A percentile compares a stretch with the other conserved stretches of the same genome.
Evolutionary conservation across 1,139 yeast species (phyloP).

Genomic region (Saccharomyces hybrid): DNA sequence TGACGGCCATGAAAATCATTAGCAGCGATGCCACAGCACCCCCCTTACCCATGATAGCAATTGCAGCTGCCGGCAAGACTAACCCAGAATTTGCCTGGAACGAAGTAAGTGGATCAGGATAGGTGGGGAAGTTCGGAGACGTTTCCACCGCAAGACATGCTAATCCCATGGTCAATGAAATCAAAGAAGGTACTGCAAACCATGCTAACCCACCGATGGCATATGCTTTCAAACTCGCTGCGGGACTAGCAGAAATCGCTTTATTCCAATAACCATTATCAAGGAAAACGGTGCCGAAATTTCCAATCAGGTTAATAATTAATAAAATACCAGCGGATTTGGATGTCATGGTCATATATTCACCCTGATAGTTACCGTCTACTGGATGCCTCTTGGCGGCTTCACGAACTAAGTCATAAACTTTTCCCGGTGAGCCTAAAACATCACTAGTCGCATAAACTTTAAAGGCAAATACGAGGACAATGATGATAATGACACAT

Average conservation of each 20-base stretch:
- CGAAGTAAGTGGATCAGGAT: constrained; percentile 55
- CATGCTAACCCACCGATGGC: constrained; percentile 85
- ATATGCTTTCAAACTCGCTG: constrained; percentile 83
- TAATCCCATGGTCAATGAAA: constrained; percentile 78
- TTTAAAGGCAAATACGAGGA: constrained; percentile 54
- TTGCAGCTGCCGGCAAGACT: constrained; percentile 81
- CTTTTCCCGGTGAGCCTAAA: constrained; percentile 74
- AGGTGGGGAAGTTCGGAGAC: constrained; percentile 67
- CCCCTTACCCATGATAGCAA: constrained; percentile 73
- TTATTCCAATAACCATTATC: constrained; percentile 89
- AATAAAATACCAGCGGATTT: constrained; percentile 74
- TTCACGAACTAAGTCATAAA: constrained; percentile 61
- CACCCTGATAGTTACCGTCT: constrained; percentile 66
- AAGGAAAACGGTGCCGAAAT: constrained; percentile 81
- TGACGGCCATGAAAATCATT: constrained; percentile 75
- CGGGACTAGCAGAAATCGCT: constrained; percentile 82
- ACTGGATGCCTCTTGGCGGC: constrained; percentile 55
- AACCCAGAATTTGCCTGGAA: constrained; percentile 74
- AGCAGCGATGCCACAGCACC: constrained; percentile 78
- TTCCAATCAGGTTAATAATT: constrained; percentile 76
- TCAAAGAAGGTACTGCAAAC: constrained; percentile 82
- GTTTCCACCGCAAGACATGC: constrained; percentile 67
- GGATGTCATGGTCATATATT: constrained; percentile 75
- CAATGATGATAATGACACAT: constrained; percentile 50
- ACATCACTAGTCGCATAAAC: constrained; percentile 52